Evolutionary conservation across 768 basidiomycete species (phyloP), one percentile per base, ranked within the genome.

Genomic region (Hygrocybe punicea): DNA sequence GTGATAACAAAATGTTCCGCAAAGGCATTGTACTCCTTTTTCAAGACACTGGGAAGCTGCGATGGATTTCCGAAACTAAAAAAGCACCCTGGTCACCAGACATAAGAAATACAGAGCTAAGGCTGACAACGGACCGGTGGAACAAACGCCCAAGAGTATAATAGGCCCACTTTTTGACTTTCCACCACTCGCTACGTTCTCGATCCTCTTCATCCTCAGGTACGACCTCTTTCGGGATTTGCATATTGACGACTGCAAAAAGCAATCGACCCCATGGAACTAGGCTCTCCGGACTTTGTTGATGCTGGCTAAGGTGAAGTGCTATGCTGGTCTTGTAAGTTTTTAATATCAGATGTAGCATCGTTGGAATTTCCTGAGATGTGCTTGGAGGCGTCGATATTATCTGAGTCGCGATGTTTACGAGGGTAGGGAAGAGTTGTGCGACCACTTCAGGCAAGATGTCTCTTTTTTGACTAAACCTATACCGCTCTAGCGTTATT

Each of bases 131-230:
- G 6, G 54, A 86, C 81, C 87, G 80, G 64, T 88, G 87, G 79
- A 93, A 93, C 14, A 93, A 74, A 21, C 85, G 77, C 35, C 89
- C 88, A 7, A 96, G 76, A 36, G 84, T 84, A n/a, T 80, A 83
- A 66, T 87, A 93, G 1, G 93, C 90, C 93, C 93, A 95, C 67
- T 96, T 96, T 75, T 95, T 95, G 8, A 87, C 81, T 67, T 86
- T 87, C 89, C 91, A 92, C 93, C 93, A 96, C 63, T 91, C 88
- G 46, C 78, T 82, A 47, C 78, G 78, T 73, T 93, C 91, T 35
- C 89, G 77, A 14, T 88, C 87, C 5, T 92, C 88, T 59, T 84
- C 81, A 56, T 89, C 84, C 25, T 79, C 82, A 2, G 89, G 86
- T 0, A 92, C 80, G 19, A 77, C 80, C 2, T 84, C 82, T 52